phyloP scores from a whole-genome alignment of 2,329 filamentous ascomycete genomes.

The Diplodia corticola region DNA sequence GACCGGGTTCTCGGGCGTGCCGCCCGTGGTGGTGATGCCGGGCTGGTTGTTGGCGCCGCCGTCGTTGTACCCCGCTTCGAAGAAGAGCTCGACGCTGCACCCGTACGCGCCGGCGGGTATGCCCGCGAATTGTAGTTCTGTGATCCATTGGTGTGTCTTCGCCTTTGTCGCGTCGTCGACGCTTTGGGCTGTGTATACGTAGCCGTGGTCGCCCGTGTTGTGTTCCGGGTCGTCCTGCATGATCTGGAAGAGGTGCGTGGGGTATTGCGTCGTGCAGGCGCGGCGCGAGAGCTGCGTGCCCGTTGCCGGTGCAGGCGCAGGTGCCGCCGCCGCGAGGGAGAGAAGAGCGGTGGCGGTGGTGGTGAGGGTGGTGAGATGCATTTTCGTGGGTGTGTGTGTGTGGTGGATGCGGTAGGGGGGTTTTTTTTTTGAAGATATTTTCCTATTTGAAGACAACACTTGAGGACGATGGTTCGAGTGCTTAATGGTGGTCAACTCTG shows the following conservation, averaged over 20 bases:
- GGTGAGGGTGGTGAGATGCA: conserved; percentile 29
- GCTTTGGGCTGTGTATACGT: conserved; percentile 1
- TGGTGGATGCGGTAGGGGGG: no score
- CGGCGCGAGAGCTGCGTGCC: conserved; percentile 26
- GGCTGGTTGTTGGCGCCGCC: not conserved
- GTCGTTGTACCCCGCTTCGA: conserved; percentile 27
- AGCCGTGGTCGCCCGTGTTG: conserved; percentile 25
- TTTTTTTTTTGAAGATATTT: no score
- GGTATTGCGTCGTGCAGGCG: conserved; percentile 28
- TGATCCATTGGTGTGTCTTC: conserved; percentile 21
- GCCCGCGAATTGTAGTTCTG: conserved; percentile 27
- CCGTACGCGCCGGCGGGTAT: conserved; percentile 30
- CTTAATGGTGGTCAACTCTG: not conserved
- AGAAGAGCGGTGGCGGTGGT: conserved; percentile 25
- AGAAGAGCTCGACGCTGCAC: conserved; percentile 33
- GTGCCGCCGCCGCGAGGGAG: conserved; percentile 23
- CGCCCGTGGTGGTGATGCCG: conserved; percentile 25
- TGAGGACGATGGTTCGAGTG: not conserved
- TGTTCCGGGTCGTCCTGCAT: conserved; percentile 28
- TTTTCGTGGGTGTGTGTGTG: conserved; percentile 8
- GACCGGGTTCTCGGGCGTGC: not conserved
- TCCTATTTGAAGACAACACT: not conserved
- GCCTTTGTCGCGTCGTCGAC: no score
- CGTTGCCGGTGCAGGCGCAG: conserved; percentile 21
- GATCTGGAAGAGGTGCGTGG: conserved; percentile 27